phyloP scores from a whole-genome alignment of 179 eudicot genomes.

The Sideroxylon spinosum region DNA sequence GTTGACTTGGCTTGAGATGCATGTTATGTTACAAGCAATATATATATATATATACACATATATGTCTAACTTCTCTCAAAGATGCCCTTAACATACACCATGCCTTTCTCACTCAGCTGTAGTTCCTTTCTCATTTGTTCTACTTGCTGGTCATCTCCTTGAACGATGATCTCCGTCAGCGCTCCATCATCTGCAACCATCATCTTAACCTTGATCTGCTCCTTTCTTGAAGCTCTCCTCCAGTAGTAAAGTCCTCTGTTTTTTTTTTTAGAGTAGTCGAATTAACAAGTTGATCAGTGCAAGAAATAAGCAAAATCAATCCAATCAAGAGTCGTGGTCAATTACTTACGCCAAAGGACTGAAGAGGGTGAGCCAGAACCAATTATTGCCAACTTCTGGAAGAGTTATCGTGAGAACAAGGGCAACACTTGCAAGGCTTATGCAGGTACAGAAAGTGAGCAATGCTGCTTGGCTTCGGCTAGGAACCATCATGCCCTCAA shows the following conservation, averaged over 20 bases:
- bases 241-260: slow-evolving; percentile 80
- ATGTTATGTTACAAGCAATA: no score
- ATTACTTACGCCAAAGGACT: slow-evolving; percentile 89
- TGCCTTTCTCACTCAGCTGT: slow-evolving; percentile 74
- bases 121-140: slow-evolving; percentile 83
- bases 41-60: no score
- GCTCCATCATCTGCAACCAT: slow-evolving; percentile 60
- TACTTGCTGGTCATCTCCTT: slow-evolving; percentile 84
- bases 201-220: slow-evolving; percentile 86
- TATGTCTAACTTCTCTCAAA: slow-evolving; percentile 38
- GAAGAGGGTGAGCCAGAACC: slow-evolving; percentile 70
- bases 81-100: slow-evolving; percentile 86
- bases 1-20: no score
- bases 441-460: slow-evolving; percentile 87
- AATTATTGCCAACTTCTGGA: slow-evolving; percentile 79
- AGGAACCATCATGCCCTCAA: slow-evolving; percentile 92
- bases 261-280: neutral
- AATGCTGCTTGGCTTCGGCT: slow-evolving; percentile 92
- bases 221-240: slow-evolving; percentile 71
- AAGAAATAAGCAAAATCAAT: neutral
- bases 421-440: slow-evolving; percentile 82
- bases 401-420: slow-evolving; percentile 82
- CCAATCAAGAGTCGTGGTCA: no score
- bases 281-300: neutral
- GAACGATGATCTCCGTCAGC: slow-evolving; percentile 66